Conservation (phyloP, 2,329 filamentous ascomycete species). For the Chaetomium olivaceum region DNA sequence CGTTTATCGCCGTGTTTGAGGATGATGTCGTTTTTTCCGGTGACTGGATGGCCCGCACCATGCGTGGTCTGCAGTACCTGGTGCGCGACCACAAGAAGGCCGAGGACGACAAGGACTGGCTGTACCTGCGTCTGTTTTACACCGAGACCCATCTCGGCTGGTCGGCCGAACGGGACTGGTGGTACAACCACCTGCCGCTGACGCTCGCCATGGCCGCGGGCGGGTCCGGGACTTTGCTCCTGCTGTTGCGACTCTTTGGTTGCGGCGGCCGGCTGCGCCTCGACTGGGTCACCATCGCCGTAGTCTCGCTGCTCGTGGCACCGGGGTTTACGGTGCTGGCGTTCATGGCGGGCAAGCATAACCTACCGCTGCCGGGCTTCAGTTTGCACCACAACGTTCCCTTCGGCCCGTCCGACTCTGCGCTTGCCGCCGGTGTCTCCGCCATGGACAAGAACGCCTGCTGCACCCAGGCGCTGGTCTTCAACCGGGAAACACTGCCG, state of each 20-base stretch:
- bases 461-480: constrained; percentile 27
- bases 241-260: constrained; percentile 3
- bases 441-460: constrained; percentile 25
- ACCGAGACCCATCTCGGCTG: constrained; percentile 25
- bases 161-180: constrained; percentile 21
- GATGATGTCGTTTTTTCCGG: constrained; percentile 26
- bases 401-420: neutral
- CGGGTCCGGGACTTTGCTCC: constrained; percentile 10
- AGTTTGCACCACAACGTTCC: constrained; percentile 11
- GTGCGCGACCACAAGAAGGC: constrained; percentile 9
- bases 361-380: constrained; percentile 23
- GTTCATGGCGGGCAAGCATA: constrained; percentile 29
- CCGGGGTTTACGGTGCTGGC: constrained; percentile 20
- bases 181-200: constrained; percentile 21
- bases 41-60: constrained; percentile 25
- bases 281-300: constrained; percentile 21
- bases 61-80: constrained; percentile 25
- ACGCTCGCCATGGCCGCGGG: constrained; percentile 15
- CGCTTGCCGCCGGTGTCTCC: constrained; percentile 17
- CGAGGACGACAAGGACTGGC: constrained; percentile 18
- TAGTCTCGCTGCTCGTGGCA: constrained; percentile 21
- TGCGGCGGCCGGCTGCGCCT: constrained; percentile 16
- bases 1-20: constrained; percentile 26
- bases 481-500: constrained; percentile 22
- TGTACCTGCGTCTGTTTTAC: constrained; percentile 48